Evolutionary conservation across 352 stramenopile species (phyloP), one percentile per base, ranked within the genome.

Genomic region (Globisporangium parvum): DNA sequence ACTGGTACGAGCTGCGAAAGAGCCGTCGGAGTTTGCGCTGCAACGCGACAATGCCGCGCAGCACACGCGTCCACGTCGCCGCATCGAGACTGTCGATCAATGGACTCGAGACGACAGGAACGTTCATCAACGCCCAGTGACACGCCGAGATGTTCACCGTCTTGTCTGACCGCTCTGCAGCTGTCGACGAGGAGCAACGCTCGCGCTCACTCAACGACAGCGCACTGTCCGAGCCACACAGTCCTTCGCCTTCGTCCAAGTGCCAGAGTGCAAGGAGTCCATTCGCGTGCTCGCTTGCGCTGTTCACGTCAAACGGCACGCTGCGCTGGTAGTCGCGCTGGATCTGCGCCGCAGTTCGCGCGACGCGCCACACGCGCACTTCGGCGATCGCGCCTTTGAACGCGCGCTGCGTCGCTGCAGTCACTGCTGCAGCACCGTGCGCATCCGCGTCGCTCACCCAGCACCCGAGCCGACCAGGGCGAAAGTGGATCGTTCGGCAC

Each of bases 301-400:
- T 2, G 2, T 57, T 46, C 21, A 71, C 63, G 10, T 70, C 63
- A n/a, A 76, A 63, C 15, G 85, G 82, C 24, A 87, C 52, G n/a
- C 67, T 71, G 26, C 75, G 77, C 47, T 93, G 78, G 37, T 78
- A 92, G 56, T 92, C 74, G 5, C 69, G 67, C 8, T 47, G 20
- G 41, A 95, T 87, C 5, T 90, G 74, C 42, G 58, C 21, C 1
- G 33, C 5, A 18, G 60, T 55, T n/a, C 85, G 65, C 11, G 65
- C 26, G 14, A 85, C 53, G 57, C 69, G 65, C 85, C 85, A 95
- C 6, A 95, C 60, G 1, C 85, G 82, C 41, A 93, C 59, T 55
- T 95, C 80, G 10, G 80, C 73, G 14, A 95, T 81, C 0, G 70
- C 80, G 12, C 85, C 85, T 44, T 87, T 88, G 44, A 85, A 95